Percentiles rank a stretch among this genome's conserved stretches.
These are phyloP conservation scores for Talaromyces pinophilus DNA, from an alignment of 2,329 filamentous ascomycete species.

Conservation along the genomic window DNA sequence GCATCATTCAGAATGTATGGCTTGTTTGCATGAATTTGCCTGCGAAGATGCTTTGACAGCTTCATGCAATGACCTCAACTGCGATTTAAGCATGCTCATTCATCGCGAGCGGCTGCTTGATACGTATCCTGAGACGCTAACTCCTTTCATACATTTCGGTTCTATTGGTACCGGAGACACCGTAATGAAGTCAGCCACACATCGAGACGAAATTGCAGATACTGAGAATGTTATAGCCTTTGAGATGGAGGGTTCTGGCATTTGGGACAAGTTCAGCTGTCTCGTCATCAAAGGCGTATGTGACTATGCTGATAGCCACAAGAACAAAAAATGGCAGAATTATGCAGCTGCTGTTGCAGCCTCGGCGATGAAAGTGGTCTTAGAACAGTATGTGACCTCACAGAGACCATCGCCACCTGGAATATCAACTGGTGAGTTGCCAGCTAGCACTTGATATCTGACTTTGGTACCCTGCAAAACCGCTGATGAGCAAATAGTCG, in stretches of 20 bases:
- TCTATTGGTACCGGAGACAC: slow-evolving; percentile 31
- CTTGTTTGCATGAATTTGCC: slow-evolving; percentile 4
- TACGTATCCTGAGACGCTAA: not conserved
- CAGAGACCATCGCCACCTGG: not conserved
- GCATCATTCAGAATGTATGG: slow-evolving; percentile 25
- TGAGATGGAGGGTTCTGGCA: slow-evolving; percentile 30
- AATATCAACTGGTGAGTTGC: slow-evolving; percentile 3
- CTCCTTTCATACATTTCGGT: slow-evolving; percentile 40
- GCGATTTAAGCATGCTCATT: slow-evolving; percentile 23
- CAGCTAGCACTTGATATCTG: not conserved
- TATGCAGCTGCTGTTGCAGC: slow-evolving; percentile 24
- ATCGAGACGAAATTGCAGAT: slow-evolving; percentile 40
- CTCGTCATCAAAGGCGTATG: slow-evolving; percentile 25
- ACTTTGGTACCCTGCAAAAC: not conserved
- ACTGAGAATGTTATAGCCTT: slow-evolving; percentile 27
- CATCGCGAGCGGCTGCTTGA: slow-evolving; percentile 23
- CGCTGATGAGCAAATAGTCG: not conserved
- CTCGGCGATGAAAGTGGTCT: slow-evolving; percentile 18
- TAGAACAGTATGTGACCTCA: slow-evolving; percentile 11
- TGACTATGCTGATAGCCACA: slow-evolving; percentile 28
- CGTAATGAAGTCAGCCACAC: slow-evolving; percentile 40
- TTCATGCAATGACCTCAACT: slow-evolving; percentile 21
- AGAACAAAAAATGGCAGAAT: slow-evolving; percentile 27
- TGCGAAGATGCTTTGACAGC: slow-evolving; percentile 16
- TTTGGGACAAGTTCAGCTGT: slow-evolving; percentile 26